Evolutionary conservation across 116 monocot species (phyloP).

Genomic region (Posidonia oceanica): DNA sequence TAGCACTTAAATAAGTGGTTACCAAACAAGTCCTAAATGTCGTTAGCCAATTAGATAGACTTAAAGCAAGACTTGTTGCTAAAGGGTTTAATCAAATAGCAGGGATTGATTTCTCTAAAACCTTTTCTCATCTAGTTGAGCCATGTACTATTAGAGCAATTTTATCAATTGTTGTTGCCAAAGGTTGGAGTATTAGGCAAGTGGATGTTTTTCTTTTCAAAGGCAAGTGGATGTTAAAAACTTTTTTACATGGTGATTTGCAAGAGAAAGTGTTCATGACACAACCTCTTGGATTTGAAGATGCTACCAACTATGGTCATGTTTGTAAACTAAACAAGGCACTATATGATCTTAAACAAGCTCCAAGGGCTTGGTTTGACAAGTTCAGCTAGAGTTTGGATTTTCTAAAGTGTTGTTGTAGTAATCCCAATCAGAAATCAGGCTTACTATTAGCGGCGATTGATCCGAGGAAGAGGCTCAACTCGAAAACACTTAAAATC

Average conservation of each 20-base stretch:
- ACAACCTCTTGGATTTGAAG: not conserved
- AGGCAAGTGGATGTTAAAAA: not conserved
- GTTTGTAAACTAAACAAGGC: not conserved
- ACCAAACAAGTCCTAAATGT: too few relatives aligned
- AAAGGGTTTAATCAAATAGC: not conserved
- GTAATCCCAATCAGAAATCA: too few relatives aligned
- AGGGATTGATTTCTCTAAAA: not conserved
- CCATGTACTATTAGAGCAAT: not conserved
- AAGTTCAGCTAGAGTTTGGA: too few relatives aligned
- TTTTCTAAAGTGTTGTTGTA: too few relatives aligned
- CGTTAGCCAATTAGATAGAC: too few relatives aligned
- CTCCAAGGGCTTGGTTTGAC: conserved; percentile 6
- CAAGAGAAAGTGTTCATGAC: too few relatives aligned
- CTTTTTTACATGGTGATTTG: not conserved
- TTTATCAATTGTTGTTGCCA: not conserved
- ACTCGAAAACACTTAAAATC: too few relatives aligned
- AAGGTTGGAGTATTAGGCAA: not conserved
- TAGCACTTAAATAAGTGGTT: too few relatives aligned
- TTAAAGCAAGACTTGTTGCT: too few relatives aligned
- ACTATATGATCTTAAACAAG: conserved; percentile 7
- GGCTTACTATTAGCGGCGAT: too few relatives aligned
- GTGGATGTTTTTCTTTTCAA: too few relatives aligned
- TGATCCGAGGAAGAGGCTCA: too few relatives aligned
- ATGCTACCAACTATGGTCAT: not conserved
- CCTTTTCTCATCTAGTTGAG: not conserved